A percentile compares a stretch with the other conserved stretches of the same genome.
Conservation (phyloP, 208 protist genomes). For the Leishmania turanica region DNA sequence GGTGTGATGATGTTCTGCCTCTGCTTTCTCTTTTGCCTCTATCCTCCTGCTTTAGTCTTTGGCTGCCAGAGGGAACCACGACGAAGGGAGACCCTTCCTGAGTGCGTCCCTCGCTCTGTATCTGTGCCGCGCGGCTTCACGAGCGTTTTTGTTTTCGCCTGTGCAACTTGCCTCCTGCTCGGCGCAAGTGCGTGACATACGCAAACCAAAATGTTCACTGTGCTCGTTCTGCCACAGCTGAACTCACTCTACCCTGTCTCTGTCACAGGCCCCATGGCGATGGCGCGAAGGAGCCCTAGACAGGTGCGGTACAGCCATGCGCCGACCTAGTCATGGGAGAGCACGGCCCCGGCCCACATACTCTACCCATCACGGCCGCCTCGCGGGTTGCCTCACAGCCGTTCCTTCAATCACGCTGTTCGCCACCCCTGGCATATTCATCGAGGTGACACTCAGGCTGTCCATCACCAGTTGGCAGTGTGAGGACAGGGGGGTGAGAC, state of each 20-base stretch:
- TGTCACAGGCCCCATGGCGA: not conserved
- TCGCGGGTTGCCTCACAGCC: not conserved
- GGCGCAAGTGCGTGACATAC: not conserved
- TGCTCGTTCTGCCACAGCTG: not conserved
- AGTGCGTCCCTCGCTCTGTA: not conserved
- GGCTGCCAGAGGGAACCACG: not conserved
- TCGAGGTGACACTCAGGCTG: too few species aligned
- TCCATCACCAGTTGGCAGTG: too few species aligned
- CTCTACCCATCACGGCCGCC: not conserved
- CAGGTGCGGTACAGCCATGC: not conserved
- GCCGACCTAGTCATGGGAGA: not conserved
- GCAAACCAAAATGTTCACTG: not conserved
- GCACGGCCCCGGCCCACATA: not conserved
- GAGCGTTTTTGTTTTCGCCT: not conserved
- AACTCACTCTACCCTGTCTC: not conserved
- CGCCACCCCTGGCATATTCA: too few species aligned
- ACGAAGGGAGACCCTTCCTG: not conserved
- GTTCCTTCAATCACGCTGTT: not conserved
- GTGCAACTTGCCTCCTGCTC: not conserved
- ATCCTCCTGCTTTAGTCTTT: not conserved
- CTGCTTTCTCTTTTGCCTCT: not conserved
- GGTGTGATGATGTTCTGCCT: not conserved
- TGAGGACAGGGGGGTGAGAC: too few species aligned
- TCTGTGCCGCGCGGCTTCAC: not conserved
- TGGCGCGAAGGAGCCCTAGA: not conserved